phyloP scores from a whole-genome alignment of 768 basidiomycete genomes.

The Tulasnella sp. region DNA sequence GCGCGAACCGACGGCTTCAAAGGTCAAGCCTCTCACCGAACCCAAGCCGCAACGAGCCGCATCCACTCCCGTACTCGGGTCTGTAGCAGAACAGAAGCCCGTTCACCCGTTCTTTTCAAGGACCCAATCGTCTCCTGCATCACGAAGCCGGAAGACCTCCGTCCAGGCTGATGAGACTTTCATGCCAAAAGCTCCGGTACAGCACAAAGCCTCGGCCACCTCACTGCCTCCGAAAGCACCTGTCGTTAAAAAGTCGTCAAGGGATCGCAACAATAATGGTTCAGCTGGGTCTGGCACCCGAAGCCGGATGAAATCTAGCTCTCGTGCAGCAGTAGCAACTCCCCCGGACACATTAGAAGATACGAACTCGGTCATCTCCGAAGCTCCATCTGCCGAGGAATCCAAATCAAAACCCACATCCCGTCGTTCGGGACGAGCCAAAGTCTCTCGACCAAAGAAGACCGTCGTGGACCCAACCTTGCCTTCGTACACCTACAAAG shows the following conservation, averaged over 20 bases:
- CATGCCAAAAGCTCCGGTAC: background rate
- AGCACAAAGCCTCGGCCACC: background rate
- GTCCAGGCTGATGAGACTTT: background rate
- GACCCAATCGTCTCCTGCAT: background rate
- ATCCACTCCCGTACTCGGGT: background rate
- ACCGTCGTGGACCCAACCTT: background rate
- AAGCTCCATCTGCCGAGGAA: background rate
- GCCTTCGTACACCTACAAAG: background rate
- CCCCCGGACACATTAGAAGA: background rate
- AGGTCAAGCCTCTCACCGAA: background rate
- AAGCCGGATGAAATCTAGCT: background rate
- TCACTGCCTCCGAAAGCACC: background rate
- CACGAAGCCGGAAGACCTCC: background rate
- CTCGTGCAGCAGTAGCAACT: background rate
- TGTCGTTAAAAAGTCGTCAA: background rate
- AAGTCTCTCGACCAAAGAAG: background rate
- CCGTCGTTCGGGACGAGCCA: background rate
- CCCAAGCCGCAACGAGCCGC: background rate
- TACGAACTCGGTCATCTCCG: background rate
- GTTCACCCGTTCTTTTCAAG: background rate
- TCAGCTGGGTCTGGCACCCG: background rate
- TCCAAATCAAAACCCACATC: background rate
- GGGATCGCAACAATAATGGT: background rate
- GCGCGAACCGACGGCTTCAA: background rate
- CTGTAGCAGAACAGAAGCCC: background rate